Evolutionary conservation across 2,329 filamentous ascomycete genomes (phyloP).

Genomic region (Diaporthe batatas): DNA sequence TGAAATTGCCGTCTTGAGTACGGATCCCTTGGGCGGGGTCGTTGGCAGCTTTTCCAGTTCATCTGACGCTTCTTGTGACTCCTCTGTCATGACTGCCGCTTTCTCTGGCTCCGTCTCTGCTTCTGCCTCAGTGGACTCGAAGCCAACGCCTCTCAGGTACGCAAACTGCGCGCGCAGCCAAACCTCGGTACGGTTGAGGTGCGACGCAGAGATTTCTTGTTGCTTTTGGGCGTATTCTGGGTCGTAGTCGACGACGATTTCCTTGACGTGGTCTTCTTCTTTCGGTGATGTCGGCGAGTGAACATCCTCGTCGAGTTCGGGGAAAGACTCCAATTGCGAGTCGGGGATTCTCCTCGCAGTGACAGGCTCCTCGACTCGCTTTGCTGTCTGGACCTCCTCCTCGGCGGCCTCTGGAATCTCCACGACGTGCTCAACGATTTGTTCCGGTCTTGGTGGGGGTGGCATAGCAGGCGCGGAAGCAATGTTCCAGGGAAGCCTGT

Average conservation of each 20-base stretch:
- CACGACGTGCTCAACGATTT: constrained; percentile 74
- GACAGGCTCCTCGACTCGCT: constrained; percentile 54
- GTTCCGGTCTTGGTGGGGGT: constrained; percentile 49
- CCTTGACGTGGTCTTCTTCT: constrained; percentile 70
- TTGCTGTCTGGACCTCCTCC: constrained; percentile 76
- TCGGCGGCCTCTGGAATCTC: constrained; percentile 68
- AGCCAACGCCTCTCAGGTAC: constrained; percentile 78
- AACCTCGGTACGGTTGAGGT: constrained; percentile 84
- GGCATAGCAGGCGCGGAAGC: constrained; percentile 52
- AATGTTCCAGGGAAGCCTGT: constrained; percentile 82
- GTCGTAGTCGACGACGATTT: constrained; percentile 79
- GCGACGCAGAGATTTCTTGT: constrained; percentile 76
- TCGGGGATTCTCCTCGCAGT: constrained; percentile 49
- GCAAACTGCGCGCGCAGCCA: constrained; percentile 88
- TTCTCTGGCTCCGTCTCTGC: constrained; percentile 54
- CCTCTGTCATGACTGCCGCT: constrained; percentile 38
- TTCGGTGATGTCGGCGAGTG: constrained; percentile 57
- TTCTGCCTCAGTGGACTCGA: constrained; percentile 51
- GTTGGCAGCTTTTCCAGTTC: constrained; percentile 49
- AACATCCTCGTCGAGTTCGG: constrained; percentile 48
- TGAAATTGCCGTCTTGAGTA: constrained; percentile 23
- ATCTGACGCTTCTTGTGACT: constrained; percentile 42
- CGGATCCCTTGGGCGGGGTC: constrained; percentile 43
- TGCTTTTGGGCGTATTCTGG: constrained; percentile 82
- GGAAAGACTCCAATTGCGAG: constrained; percentile 47